These are phyloP conservation scores for Ascochyta lentis DNA, from an alignment of 2,329 filamentous ascomycete genomes.

Conservation along the genomic window DNA sequence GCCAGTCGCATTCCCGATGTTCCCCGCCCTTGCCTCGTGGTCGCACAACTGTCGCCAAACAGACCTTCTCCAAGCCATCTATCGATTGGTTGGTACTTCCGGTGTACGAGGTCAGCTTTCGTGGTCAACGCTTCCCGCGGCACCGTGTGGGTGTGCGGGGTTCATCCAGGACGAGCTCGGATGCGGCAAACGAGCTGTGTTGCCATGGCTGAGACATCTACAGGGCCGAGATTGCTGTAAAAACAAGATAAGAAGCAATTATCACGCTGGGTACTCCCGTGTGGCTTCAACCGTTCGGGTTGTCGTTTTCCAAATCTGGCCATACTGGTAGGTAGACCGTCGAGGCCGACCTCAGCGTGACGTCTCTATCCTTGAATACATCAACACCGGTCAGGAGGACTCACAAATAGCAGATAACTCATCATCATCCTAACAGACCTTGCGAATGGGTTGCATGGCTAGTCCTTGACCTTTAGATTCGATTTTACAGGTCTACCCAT, in stretches of 20 bases:
- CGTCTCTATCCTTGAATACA: too few species aligned
- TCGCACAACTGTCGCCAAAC: constrained; percentile 7
- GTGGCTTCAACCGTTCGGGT: background rate
- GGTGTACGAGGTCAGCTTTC: constrained; percentile 1
- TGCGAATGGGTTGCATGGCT: too few species aligned
- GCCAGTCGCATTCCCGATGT: constrained; percentile 17
- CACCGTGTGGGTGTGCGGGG: constrained; percentile 6
- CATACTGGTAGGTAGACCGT: background rate
- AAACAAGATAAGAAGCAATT: background rate
- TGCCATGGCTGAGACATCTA: constrained; percentile 10
- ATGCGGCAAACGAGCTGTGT: background rate
- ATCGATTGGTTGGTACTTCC: constrained; percentile 6
- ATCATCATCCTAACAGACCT: too few species aligned
- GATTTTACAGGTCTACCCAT: too few species aligned
- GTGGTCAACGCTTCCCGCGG: constrained; percentile 9
- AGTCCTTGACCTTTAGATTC: too few species aligned
- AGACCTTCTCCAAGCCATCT: background rate
- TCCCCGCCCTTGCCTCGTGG: constrained; percentile 19
- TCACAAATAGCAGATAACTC: too few species aligned
- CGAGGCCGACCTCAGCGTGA: background rate
- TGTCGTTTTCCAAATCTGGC: background rate
- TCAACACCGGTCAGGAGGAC: too few species aligned
- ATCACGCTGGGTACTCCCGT: background rate
- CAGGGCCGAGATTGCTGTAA: background rate
- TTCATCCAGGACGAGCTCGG: constrained; percentile 1